Evolutionary conservation across 176 grass and related monocot species (phyloP), one percentile per base, ranked within the genome.

Genomic region (Aegilops speltoides): DNA sequence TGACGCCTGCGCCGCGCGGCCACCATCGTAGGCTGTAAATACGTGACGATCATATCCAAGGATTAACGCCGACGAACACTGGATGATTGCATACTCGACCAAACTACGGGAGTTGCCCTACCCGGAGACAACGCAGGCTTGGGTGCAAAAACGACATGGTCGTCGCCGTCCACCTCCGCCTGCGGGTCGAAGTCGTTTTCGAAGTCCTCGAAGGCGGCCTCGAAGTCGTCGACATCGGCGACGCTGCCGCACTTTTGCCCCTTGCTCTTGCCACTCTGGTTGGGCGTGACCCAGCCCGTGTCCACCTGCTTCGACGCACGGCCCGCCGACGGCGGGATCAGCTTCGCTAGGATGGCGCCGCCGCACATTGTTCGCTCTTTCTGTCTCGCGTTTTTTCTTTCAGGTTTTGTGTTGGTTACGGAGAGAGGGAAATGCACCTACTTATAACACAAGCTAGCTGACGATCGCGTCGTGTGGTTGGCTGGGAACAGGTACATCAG

Each of bases 121-220:
- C 92, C 92, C 46, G 36, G 40, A 33, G 90, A 77, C 16, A 91
- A 69, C 2, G 73, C 10, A 41, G 65, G 8, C 7, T 79, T 85
- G 36, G 81, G 45, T 4, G 36, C n/a, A 68, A 93, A 91, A 41
- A 62, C 57, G 46, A 68, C 77, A 45, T 77, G 31, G 64, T 45
- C 82, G 8, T 64, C 79, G 8, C 43, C 78, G 6, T 91, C 68
- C 8, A 82, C 90, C 12, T 88, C 82, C 9, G 65, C 57, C 71
- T 16, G n/a, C 19, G 52, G 48, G 59, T 95, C 91, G 11, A 73
- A 86, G 15, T 88, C 88, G 69, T 89, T 80, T 16, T 90, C 60
- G 76, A 97, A 94, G 24, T 92, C 81, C 81, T 78, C 57, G 73
- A 97, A 94, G 40, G 89, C 88, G 24, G 86, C 90, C 92, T 97